Evolutionary conservation across 78 protist genomes (phyloP), one percentile per base, ranked within the genome.

Genomic region (Planoprotostelium fungivorum): DNA sequence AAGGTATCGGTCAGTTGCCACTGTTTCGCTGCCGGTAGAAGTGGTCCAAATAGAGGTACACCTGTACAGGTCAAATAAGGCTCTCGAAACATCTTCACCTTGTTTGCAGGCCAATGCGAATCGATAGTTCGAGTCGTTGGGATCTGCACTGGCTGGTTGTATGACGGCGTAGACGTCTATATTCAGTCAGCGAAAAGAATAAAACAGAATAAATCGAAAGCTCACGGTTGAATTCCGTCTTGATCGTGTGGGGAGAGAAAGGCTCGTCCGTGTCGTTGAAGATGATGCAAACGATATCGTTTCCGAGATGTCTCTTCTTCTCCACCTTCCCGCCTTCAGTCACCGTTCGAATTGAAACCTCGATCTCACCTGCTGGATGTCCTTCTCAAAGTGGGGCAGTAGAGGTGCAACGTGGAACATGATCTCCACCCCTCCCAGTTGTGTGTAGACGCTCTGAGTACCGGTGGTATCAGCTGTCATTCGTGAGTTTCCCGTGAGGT

Each of bases 371-470:
- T 93, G 95, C 88, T 90, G 93, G 36, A 87, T 38, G 63, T 89
- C 91, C 1, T 37, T 93, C 29, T 73, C 86, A n/a, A 85, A 37
- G 85, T 91, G 83, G 1, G 93, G 93, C 34, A 94, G 84, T 87
- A 90, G 63, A 1, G 96, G 89, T 35, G 96, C 89, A 31, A 94
- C 96, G 84, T 94, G 96, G 88, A 94, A 94, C 96, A 94, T 94
- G 34, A 94, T 86, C 84, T 94, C 93, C 86, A 90, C 85, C 28
- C 90, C 96, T 1, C 86, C 84, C 38, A 88, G 83, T 34, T 37
- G 29, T 29, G 93, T 86, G 63, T 37, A 94, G 29, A 91, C 38
- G 38, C 93, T 90, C 83, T 90, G 91, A 9, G 89, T 86, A 25
- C 96, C 96, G 1, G 96, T 94, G 37, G 93, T 83, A 84, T 91